Percentiles rank a stretch among this genome's conserved stretches.
Evolutionary conservation across 345 rosid genomes (phyloP).

Genomic region (Turnera subulata): DNA sequence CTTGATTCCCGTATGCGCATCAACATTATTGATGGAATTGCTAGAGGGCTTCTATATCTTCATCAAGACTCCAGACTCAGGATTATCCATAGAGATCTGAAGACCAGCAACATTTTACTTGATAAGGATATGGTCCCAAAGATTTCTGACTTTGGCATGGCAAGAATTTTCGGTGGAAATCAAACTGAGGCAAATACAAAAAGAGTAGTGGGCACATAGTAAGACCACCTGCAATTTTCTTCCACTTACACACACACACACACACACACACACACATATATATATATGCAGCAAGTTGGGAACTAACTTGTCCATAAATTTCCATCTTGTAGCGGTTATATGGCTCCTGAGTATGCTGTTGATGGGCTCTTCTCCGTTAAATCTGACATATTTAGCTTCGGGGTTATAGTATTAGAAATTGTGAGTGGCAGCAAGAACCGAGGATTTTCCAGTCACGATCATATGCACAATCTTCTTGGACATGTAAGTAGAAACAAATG

Average conservation of each 20-base stretch:
- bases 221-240: background rate
- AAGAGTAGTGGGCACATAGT: conserved; percentile 16
- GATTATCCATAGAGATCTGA: conserved; percentile 15
- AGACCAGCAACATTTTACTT: conserved; percentile 15
- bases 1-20: conserved; percentile 9
- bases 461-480: conserved; percentile 14
- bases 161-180: conserved; percentile 10
- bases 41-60: conserved; percentile 14
- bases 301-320: too few species aligned
- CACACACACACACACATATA: too few species aligned
- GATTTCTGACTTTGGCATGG: conserved; percentile 19
- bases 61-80: conserved; percentile 16
- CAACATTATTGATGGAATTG: conserved; percentile 7
- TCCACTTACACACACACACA: too few species aligned
- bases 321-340: conserved; percentile 14
- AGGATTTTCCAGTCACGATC: conserved; percentile 12
- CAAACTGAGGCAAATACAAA: conserved; percentile 6
- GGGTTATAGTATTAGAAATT: conserved; percentile 15
- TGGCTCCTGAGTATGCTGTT: conserved; percentile 17
- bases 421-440: conserved; percentile 10
- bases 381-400: conserved; percentile 20
- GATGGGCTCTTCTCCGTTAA: conserved; percentile 19
- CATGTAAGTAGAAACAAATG: conserved; percentile 7
- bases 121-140: conserved; percentile 12
- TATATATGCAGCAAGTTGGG: too few species aligned